Conservation (phyloP, 139 green algal species). For the Chlorella sp. region DNA sequence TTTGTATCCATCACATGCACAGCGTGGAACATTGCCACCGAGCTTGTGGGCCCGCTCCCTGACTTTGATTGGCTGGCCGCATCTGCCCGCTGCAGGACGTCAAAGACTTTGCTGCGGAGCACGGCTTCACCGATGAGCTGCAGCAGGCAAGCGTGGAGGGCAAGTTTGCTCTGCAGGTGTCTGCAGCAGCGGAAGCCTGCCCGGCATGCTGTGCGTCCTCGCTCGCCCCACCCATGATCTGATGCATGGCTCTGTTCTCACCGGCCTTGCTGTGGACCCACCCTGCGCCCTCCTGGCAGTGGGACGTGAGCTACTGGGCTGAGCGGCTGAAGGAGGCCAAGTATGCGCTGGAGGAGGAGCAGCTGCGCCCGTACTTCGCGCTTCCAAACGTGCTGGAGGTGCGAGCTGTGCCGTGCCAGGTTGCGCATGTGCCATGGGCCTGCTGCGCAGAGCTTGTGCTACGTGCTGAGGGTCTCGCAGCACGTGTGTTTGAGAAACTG, state of each 20-base stretch:
- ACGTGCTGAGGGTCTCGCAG: no score
- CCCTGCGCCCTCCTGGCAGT: conserved; percentile 56
- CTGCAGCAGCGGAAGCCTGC: no score
- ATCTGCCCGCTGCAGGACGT: conserved; percentile 65
- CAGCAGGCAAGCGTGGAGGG: conserved; percentile 44
- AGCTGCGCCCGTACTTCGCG: conserved; percentile 95
- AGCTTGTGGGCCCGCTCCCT: no score
- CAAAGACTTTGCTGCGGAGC: conserved; percentile 50
- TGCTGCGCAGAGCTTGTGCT: neutral
- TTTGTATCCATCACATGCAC: no score
- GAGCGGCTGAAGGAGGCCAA: conserved; percentile 69
- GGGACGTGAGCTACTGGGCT: conserved; percentile 94
- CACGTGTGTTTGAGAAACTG: no score
- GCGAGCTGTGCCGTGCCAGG: neutral
- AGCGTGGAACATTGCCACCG: no score
- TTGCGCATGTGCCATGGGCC: conserved; percentile 25
- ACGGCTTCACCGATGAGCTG: conserved; percentile 62
- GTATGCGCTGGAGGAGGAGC: conserved; percentile 93
- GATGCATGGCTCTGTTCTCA: no score
- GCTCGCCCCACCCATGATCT: no score
- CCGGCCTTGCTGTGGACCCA: no score
- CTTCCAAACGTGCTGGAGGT: conserved; percentile 92
- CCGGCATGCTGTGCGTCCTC: no score
- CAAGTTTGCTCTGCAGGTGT: no score
- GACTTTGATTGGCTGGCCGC: no score